These are phyloP conservation scores for Penicillium thymicola DNA, from an alignment of 2,329 filamentous ascomycete genomes.

Conservation along the genomic window DNA sequence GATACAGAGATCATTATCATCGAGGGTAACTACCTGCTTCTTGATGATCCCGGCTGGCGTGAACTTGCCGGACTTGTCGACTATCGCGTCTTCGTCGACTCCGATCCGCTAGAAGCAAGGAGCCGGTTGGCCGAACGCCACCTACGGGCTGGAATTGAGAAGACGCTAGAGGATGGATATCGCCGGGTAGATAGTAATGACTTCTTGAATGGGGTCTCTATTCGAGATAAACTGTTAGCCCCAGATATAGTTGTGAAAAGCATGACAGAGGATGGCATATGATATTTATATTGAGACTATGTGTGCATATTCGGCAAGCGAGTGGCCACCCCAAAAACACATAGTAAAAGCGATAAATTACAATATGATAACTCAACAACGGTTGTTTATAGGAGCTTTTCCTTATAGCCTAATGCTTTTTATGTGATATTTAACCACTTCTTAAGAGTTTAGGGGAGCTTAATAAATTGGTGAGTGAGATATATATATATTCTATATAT, in stretches of 20 bases:
- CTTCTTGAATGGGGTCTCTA: constrained; percentile 34
- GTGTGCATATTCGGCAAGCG: neutral
- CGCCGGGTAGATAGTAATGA: constrained; percentile 41
- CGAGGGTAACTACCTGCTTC: constrained; percentile 26
- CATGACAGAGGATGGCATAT: constrained; percentile 2
- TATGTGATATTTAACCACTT: too few relatives aligned
- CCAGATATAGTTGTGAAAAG: constrained; percentile 31
- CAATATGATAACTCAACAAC: too few relatives aligned
- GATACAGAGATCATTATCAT: constrained; percentile 21
- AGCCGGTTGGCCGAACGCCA: constrained; percentile 42
- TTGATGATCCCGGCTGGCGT: constrained; percentile 31
- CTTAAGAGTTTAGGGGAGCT: too few relatives aligned
- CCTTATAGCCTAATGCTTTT: too few relatives aligned
- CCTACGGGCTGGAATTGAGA: constrained; percentile 42
- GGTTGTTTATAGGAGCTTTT: too few relatives aligned
- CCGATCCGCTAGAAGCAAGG: constrained; percentile 37
- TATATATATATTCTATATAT: too few relatives aligned
- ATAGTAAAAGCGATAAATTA: too few relatives aligned
- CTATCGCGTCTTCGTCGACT: constrained; percentile 43
- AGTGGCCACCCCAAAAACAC: too few relatives aligned
- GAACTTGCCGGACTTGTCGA: constrained; percentile 38
- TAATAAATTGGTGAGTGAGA: too few relatives aligned
- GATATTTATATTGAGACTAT: neutral
- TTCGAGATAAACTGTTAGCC: constrained; percentile 25
- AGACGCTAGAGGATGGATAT: constrained; percentile 34